These are phyloP conservation scores for Tetrapisispora iriomotensis DNA, from an alignment of 805 yeast species.

Conservation along the genomic window DNA sequence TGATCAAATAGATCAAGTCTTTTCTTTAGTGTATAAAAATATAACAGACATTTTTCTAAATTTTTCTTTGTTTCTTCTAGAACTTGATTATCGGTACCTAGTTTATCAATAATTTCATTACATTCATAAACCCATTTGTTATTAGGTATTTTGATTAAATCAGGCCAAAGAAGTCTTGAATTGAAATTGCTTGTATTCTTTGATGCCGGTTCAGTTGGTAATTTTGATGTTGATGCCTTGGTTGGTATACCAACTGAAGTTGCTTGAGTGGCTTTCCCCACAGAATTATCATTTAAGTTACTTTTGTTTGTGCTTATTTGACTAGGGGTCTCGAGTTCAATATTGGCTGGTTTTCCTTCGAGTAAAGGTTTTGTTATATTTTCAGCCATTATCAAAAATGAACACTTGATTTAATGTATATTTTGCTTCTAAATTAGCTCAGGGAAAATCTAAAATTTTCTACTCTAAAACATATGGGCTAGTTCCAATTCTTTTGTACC, in stretches of 20 bases:
- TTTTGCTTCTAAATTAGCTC: too few relatives aligned
- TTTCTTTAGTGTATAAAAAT: constrained; percentile 28
- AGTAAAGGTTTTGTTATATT: too few relatives aligned
- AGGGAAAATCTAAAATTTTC: too few relatives aligned
- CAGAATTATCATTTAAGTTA: not conserved
- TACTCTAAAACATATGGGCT: not conserved
- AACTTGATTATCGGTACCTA: constrained; percentile 15
- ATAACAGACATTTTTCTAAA: constrained; percentile 29
- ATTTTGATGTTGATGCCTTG: not conserved
- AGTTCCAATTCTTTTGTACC: not conserved
- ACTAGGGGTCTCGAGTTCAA: too few relatives aligned
- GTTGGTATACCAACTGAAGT: not conserved
- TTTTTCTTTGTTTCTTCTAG: constrained; percentile 21
- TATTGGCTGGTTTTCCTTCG: too few relatives aligned
- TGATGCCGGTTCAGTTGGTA: not conserved
- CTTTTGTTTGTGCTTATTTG: too few relatives aligned
- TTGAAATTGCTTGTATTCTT: constrained; percentile 10
- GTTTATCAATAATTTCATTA: constrained; percentile 23
- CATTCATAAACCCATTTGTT: constrained; percentile 26
- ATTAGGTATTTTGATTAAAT: constrained; percentile 24
- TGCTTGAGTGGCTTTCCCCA: not conserved
- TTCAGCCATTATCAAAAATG: too few relatives aligned
- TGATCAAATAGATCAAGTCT: constrained; percentile 28
- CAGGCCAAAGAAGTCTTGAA: constrained; percentile 28
- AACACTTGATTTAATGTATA: too few relatives aligned